phyloP scores from a whole-genome alignment of 441 rosid species.

The Adansonia rubrostipa region DNA sequence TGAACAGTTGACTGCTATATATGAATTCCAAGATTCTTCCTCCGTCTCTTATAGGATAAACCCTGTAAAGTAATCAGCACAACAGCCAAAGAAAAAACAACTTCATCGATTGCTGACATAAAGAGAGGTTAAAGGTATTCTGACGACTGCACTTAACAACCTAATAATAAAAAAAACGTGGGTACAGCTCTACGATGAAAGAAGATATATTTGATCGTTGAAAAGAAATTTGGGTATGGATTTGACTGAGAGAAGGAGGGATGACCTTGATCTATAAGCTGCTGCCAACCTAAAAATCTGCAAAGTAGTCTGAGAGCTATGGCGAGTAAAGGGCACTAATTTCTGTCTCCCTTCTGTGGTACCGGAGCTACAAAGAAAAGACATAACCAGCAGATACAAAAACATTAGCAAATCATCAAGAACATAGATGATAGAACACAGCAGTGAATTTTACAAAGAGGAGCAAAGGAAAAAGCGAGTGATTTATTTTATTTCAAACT shows the following conservation, averaged over 20 bases:
- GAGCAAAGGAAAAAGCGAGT: background rate
- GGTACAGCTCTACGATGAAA: background rate
- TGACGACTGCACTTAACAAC: background rate
- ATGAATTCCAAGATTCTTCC: slow-evolving; percentile 84
- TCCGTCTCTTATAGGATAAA: slow-evolving; percentile 74
- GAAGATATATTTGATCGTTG: too few species aligned
- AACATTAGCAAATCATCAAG: background rate
- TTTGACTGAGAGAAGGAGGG: background rate
- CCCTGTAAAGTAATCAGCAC: slow-evolving; percentile 39
- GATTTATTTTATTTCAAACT: background rate
- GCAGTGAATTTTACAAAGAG: background rate
- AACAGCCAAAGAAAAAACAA: background rate
- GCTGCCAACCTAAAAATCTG: slow-evolving; percentile 78
- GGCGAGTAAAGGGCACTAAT: slow-evolving; percentile 71
- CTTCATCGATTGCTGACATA: background rate
- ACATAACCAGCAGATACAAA: background rate
- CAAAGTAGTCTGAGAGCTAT: slow-evolving; percentile 75
- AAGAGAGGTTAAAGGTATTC: too few species aligned
- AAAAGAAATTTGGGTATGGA: background rate
- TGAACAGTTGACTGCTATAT: slow-evolving; percentile 73
- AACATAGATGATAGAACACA: background rate
- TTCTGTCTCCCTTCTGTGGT: slow-evolving; percentile 94
- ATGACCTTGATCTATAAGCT: slow-evolving; percentile 83
- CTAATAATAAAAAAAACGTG: background rate
- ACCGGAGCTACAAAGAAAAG: slow-evolving; percentile 64